Conservation (phyloP, 805 yeast species). For the Priceomyces castillae region DNA sequence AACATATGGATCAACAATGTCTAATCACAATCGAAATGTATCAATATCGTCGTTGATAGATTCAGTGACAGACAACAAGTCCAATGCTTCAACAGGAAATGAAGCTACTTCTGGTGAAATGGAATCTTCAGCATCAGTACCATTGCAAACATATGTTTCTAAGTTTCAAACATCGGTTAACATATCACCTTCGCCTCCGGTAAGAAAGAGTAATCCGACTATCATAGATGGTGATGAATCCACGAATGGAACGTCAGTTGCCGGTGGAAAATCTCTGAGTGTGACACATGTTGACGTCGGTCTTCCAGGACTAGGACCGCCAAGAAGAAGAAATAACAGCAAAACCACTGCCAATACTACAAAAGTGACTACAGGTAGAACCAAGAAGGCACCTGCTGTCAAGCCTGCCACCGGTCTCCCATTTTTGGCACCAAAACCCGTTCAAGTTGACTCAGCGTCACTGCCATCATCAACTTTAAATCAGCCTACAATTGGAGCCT, state of each 20-base stretch:
- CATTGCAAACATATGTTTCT: constrained; percentile 24
- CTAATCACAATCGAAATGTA: constrained; percentile 26
- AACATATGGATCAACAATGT: constrained; percentile 10
- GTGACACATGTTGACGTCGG: neutral
- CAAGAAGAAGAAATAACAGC: constrained; percentile 4
- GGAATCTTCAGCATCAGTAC: constrained; percentile 1
- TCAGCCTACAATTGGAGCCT: neutral
- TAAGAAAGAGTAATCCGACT: constrained; percentile 4
- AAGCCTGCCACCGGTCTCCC: constrained; percentile 15
- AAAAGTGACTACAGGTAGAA: constrained; percentile 1
- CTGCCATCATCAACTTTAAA: neutral
- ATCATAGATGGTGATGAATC: neutral
- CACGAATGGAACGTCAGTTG: neutral
- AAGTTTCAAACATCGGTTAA: constrained; percentile 31
- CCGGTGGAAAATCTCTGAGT: neutral
- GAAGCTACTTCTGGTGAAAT: neutral
- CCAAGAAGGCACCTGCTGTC: constrained; percentile 7
- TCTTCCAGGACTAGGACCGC: constrained; percentile 10
- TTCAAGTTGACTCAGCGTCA: constrained; percentile 1
- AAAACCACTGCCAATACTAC: neutral
- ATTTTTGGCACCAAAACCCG: constrained; percentile 17
- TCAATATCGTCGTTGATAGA: constrained; percentile 33
- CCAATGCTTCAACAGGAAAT: neutral
- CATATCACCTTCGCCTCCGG: constrained; percentile 7
- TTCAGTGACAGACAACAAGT: constrained; percentile 10